A percentile compares a stretch with the other conserved stretches of the same genome.
phyloP scores from a whole-genome alignment of 768 basidiomycete genomes.

The Ramaria rubella region DNA sequence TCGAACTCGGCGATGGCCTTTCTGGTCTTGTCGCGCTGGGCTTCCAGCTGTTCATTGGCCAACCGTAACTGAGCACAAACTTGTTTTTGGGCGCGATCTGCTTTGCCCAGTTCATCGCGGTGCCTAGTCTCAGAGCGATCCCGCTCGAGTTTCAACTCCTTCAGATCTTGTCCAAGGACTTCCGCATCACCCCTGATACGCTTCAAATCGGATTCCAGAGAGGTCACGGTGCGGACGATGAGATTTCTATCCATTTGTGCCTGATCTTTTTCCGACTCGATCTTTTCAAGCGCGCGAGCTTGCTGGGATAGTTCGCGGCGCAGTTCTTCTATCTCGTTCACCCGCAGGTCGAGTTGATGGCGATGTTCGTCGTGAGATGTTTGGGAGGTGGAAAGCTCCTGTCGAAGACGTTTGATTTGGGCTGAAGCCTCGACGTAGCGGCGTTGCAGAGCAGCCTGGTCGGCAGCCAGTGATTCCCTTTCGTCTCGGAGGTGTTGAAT shows the following conservation, averaged over 20 bases:
- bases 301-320: constrained; percentile 56
- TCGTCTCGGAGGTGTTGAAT: constrained; percentile 76
- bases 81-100: constrained; percentile 61
- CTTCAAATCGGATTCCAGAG: constrained; percentile 64
- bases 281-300: constrained; percentile 53
- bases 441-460: constrained; percentile 69
- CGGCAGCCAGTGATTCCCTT: constrained; percentile 56
- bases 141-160: constrained; percentile 58
- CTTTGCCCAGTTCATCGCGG: constrained; percentile 26
- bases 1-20: constrained; percentile 42
- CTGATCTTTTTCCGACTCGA: constrained; percentile 57
- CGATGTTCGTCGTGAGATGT: constrained; percentile 65
- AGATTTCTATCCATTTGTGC: constrained; percentile 57
- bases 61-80: constrained; percentile 56
- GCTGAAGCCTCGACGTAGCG: constrained; percentile 61
- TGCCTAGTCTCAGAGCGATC: constrained; percentile 51
- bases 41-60: constrained; percentile 59
- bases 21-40: constrained; percentile 43
- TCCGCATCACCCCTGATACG: constrained; percentile 74
- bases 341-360: constrained; percentile 65
- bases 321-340: constrained; percentile 72
- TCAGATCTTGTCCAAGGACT: constrained; percentile 71
- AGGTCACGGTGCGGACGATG: constrained; percentile 58
- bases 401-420: constrained; percentile 57
- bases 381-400: constrained; percentile 54